Evolutionary conservation across 768 basidiomycete species (phyloP).

Genomic region (Mycena polygramma): DNA sequence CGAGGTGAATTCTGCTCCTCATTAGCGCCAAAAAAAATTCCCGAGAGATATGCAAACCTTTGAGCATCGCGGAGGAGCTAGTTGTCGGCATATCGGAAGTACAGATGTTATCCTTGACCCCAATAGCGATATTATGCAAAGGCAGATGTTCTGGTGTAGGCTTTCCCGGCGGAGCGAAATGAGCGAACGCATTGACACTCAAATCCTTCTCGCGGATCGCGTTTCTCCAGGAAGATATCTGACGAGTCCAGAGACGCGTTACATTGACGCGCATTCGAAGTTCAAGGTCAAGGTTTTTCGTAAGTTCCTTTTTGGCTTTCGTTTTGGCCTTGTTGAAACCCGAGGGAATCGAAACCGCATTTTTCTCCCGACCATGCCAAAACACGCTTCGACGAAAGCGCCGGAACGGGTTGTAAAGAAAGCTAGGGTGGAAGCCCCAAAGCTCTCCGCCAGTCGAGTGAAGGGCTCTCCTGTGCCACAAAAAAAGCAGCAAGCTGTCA

Average conservation of each 20-base stretch:
- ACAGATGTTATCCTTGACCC: slow-evolving; percentile 91
- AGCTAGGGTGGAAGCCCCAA: slow-evolving; percentile 36
- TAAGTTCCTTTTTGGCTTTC: neutral
- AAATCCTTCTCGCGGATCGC: slow-evolving; percentile 54
- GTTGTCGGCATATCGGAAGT: slow-evolving; percentile 73
- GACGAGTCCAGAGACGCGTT: slow-evolving; percentile 25
- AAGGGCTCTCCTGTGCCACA: slow-evolving; percentile 43
- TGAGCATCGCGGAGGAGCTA: slow-evolving; percentile 84
- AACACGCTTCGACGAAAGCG: slow-evolving; percentile 31
- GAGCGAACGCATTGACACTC: slow-evolving; percentile 70
- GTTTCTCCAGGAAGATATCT: slow-evolving; percentile 44
- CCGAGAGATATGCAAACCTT: slow-evolving; percentile 53
- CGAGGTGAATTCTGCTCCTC: slow-evolving; percentile 71
- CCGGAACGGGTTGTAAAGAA: slow-evolving; percentile 46
- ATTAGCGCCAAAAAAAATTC: neutral
- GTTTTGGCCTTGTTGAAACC: neutral
- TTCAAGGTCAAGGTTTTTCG: too few relatives aligned
- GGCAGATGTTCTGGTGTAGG: slow-evolving; percentile 38
- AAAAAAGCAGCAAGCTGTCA: slow-evolving; percentile 40
- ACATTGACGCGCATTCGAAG: slow-evolving; percentile 33
- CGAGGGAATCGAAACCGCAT: slow-evolving; percentile 6
- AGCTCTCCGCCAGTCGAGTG: slow-evolving; percentile 30
- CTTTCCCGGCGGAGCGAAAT: slow-evolving; percentile 39
- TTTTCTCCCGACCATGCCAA: slow-evolving; percentile 15
- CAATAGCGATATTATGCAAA: slow-evolving; percentile 65